Evolutionary conservation across 1,139 yeast genomes (phyloP).

Genomic region (Yamadazyma membranifaciens): DNA sequence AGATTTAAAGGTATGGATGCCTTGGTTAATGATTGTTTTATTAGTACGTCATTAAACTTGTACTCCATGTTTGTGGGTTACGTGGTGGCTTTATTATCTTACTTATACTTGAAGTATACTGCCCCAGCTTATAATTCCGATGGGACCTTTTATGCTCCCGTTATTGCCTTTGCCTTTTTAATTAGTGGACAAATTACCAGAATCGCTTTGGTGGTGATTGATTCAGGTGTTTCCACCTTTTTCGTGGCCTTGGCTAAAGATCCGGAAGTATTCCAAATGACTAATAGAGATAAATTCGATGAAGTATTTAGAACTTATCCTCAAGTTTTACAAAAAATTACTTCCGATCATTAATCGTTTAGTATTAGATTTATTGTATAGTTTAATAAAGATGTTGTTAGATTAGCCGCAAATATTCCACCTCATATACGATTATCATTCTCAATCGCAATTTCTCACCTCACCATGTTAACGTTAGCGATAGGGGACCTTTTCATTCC

Average conservation of each 20-base stretch:
- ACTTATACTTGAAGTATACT: conserved; percentile 70
- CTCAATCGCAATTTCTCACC: background rate
- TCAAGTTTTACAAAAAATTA: conserved; percentile 58
- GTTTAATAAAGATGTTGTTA: background rate
- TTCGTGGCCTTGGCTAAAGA: conserved; percentile 86
- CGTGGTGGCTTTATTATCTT: conserved; percentile 65
- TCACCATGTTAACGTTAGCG: conserved; percentile 77
- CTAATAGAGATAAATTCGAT: conserved; percentile 75
- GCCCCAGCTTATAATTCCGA: conserved; percentile 64
- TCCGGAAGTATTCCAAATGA: conserved; percentile 77
- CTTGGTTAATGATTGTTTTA: conserved; percentile 78
- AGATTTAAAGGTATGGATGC: conserved; percentile 85
- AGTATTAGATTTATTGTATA: background rate
- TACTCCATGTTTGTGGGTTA: conserved; percentile 73
- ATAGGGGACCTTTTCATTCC: conserved; percentile 91
- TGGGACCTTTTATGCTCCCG: conserved; percentile 72
- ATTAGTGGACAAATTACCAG: conserved; percentile 77
- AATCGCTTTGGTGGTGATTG: conserved; percentile 69
- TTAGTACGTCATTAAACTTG: conserved; percentile 71
- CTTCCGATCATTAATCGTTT: conserved; percentile 30
- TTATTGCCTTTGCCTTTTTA: conserved; percentile 74
- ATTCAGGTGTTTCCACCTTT: conserved; percentile 81
- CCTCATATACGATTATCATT: background rate
- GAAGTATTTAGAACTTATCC: conserved; percentile 74
- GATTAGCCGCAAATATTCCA: background rate